Conservation (phyloP, 2,329 filamentous ascomycete genomes). For the Colletotrichum sp. region DNA sequence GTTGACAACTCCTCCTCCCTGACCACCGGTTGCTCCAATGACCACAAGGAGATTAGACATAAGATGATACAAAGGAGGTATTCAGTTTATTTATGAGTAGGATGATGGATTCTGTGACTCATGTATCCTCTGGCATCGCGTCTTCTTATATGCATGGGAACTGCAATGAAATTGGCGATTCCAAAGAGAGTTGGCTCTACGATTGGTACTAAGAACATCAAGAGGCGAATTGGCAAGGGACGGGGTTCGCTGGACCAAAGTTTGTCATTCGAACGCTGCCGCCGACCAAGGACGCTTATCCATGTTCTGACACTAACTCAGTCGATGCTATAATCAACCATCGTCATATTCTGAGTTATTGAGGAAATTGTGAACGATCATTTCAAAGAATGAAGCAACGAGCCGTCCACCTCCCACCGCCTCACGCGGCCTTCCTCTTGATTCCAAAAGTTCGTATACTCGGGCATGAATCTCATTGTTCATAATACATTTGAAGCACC, state of each 20-base stretch:
- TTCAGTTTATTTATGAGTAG: neutral
- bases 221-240: neutral
- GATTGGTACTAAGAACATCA: neutral
- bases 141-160: neutral
- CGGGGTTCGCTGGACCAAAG: neutral
- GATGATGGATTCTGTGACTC: neutral
- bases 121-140: fast-evolving
- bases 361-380: neutral
- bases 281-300: neutral
- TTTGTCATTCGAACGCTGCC: neutral
- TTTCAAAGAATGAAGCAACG: neutral
- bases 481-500: neutral
- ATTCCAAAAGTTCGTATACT: neutral
- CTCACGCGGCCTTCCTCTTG: neutral
- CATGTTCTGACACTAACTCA: neutral
- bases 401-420: neutral
- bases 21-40: slow-evolving; percentile 34
- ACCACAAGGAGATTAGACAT: slow-evolving; percentile 29
- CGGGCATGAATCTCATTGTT: too few species aligned
- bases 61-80: fast-evolving
- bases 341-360: neutral
- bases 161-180: neutral
- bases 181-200: neutral
- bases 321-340: neutral
- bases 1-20: slow-evolving; percentile 34